Evolutionary conservation across 805 yeast genomes (phyloP).

Genomic region (Helenozyma rhizophorensis): DNA sequence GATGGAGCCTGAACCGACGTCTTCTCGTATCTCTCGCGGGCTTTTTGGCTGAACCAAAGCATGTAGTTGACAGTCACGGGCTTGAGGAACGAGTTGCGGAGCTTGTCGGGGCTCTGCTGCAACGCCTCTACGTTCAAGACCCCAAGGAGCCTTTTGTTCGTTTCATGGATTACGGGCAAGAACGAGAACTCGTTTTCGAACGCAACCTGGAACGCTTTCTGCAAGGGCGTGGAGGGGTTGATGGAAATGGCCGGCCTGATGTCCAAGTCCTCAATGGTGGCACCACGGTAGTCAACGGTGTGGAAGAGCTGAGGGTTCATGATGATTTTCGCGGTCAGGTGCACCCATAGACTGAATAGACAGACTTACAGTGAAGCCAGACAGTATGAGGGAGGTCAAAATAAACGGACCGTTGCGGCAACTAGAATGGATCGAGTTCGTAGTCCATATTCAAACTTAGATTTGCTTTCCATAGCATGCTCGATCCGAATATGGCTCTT

Average conservation of each 20-base stretch:
- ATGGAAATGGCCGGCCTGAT: conserved; percentile 54
- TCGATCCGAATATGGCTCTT: too few relatives aligned
- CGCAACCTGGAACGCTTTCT: conserved; percentile 51
- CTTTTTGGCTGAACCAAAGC: conserved; percentile 41
- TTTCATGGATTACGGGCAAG: conserved; percentile 50
- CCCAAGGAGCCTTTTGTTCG: conserved; percentile 41
- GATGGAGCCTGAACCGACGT: conserved; percentile 10
- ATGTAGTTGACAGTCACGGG: conserved; percentile 29
- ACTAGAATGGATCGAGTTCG: too few relatives aligned
- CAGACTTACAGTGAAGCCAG: too few relatives aligned
- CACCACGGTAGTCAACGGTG: conserved; percentile 41
- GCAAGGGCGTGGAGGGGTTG: conserved; percentile 43
- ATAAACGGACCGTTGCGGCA: too few relatives aligned
- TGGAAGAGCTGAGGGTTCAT: conserved; percentile 19
- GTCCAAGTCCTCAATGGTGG: conserved; percentile 57
- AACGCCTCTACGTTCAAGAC: conserved; percentile 45
- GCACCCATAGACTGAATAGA: too few relatives aligned
- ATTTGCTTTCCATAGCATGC: too few relatives aligned
- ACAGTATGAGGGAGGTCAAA: too few relatives aligned
- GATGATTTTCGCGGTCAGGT: too few relatives aligned
- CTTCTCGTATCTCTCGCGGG: conserved; percentile 29
- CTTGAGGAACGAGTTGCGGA: conserved; percentile 14
- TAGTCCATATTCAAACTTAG: too few relatives aligned
- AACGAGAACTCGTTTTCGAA: conserved; percentile 51
- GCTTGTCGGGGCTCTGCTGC: conserved; percentile 20